Conservation (phyloP, 2,329 filamentous ascomycete species). For the Neopestalotiopsis sp. region DNA sequence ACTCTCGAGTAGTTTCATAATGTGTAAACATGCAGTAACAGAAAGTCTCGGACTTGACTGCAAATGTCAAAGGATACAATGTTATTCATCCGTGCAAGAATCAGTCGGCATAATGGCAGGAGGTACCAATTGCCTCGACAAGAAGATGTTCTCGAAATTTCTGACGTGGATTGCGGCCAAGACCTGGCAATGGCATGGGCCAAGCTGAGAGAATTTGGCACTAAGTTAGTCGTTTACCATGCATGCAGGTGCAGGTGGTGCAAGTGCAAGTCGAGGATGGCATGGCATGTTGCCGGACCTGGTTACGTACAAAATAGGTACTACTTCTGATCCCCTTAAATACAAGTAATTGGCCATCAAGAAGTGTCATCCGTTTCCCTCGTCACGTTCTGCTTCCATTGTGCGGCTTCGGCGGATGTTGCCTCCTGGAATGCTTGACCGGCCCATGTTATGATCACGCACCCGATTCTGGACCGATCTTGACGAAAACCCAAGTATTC, state of each 20-base stretch:
- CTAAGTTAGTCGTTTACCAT: neutral
- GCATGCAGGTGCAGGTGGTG: neutral
- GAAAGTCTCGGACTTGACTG: neutral
- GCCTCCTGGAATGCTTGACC: neutral
- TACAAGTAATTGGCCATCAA: neutral
- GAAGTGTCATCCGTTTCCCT: neutral
- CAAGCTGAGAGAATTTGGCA: neutral
- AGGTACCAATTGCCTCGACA: neutral
- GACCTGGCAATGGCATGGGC: neutral
- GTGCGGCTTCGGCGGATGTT: neutral
- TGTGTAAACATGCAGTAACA: neutral
- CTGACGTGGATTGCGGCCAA: neutral
- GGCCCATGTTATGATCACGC: neutral
- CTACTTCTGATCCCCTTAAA: neutral
- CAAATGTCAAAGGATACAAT: neutral
- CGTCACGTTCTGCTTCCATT: too few species aligned
- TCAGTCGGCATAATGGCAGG: neutral
- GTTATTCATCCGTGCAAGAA: neutral
- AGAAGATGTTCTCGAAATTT: neutral
- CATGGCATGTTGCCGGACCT: neutral
- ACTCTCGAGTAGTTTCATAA: neutral
- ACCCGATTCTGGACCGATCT: neutral
- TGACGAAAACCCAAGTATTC: neutral
- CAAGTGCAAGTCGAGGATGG: too few species aligned
- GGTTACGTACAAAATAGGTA: neutral